phyloP scores from a whole-genome alignment of 2,329 filamentous ascomycete genomes.

The Diaporthe longicolla region DNA sequence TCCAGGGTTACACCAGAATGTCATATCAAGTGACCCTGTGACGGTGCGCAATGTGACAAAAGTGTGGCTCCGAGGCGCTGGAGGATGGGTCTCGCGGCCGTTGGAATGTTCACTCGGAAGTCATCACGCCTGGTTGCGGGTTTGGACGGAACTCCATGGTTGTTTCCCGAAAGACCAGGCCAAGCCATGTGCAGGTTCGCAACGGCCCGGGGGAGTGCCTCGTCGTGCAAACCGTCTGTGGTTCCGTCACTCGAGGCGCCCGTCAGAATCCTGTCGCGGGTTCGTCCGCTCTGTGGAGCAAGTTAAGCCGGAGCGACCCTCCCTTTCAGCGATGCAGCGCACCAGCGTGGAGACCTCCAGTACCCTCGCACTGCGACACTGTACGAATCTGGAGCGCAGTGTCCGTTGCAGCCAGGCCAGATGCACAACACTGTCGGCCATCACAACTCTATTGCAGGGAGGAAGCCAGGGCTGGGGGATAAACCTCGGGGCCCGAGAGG shows the following conservation, averaged over 20 bases:
- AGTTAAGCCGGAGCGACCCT: constrained; percentile 23
- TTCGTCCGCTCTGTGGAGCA: constrained; percentile 40
- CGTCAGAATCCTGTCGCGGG: constrained; percentile 35
- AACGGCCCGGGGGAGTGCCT: constrained; percentile 29
- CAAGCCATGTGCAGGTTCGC: constrained; percentile 8
- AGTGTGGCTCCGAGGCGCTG: constrained; percentile 1
- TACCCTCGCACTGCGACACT: constrained; percentile 19
- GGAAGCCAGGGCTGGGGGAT: constrained; percentile 28
- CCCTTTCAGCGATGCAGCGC: constrained; percentile 20
- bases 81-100: not conserved
- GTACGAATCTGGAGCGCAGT: constrained; percentile 10
- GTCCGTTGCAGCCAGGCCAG: constrained; percentile 23
- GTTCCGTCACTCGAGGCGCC: constrained; percentile 32
- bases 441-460: constrained; percentile 27
- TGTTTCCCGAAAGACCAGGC: constrained; percentile 4
- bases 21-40: constrained; percentile 17
- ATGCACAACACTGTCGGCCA: constrained; percentile 40
- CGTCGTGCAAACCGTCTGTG: constrained; percentile 30
- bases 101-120: not conserved
- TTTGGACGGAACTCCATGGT: constrained; percentile 20
- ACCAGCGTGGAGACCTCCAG: constrained; percentile 17
- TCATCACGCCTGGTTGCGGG: constrained; percentile 15
- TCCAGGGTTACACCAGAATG: not conserved
- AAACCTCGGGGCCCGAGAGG: constrained; percentile 25
- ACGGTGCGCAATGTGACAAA: constrained; percentile 20